These are phyloP conservation scores for Phytopythium ostracodes DNA, from an alignment of 352 stramenopile genomes.

Conservation along the genomic window DNA sequence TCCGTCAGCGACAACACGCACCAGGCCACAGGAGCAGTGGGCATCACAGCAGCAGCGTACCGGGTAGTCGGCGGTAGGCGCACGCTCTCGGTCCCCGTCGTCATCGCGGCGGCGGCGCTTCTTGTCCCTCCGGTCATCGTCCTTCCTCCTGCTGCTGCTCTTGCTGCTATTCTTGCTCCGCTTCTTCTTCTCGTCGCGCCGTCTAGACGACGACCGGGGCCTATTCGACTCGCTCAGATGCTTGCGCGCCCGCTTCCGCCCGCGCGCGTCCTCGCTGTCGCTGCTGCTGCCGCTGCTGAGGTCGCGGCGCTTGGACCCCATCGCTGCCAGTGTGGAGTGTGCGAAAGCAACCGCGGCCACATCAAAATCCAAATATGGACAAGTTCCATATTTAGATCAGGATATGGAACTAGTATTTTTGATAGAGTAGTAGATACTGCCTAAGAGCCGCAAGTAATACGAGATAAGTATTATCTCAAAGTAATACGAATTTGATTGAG, in stretches of 20 bases:
- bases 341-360: no score
- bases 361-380: no score
- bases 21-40: not conserved
- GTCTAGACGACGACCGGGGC: not conserved
- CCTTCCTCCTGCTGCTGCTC: constrained; percentile 13
- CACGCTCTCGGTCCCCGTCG: not conserved
- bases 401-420: no score
- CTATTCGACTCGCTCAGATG: not conserved
- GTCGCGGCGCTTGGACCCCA: not conserved
- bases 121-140: constrained; percentile 5
- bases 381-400: not conserved
- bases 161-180: constrained; percentile 18
- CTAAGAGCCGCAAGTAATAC: no score
- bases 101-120: not conserved
- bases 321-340: not conserved
- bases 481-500: no score
- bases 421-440: no score
- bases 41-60: not conserved
- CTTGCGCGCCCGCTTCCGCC: not conserved
- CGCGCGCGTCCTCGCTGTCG: constrained; percentile 2
- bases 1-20: not conserved
- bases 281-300: not conserved
- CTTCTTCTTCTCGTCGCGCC: constrained; percentile 22
- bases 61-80: constrained; percentile 18
- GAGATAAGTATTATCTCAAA: no score